Evolutionary conservation across 768 basidiomycete genomes (phyloP).

Genomic region (Trametes sanguinea): DNA sequence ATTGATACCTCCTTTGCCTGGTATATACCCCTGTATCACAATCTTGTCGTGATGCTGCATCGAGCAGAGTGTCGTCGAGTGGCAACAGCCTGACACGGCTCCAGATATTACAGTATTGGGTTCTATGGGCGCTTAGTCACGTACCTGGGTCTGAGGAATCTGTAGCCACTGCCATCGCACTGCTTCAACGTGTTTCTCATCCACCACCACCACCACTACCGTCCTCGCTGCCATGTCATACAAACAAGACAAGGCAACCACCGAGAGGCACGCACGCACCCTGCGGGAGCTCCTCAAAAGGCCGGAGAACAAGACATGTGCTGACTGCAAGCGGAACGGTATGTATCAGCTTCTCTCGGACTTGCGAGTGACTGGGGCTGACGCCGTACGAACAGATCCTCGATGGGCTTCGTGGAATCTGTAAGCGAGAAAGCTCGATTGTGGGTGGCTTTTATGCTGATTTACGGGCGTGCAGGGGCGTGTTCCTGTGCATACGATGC

Average conservation of each 20-base stretch:
- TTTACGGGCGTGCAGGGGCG: constrained; percentile 55
- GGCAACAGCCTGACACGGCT: no score
- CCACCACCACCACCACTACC: constrained; percentile 12
- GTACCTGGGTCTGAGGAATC: background rate
- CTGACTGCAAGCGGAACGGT: constrained; percentile 98
- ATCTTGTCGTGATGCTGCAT: no score
- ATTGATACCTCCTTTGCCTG: no score
- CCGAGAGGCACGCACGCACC: constrained; percentile 73
- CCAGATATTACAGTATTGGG: background rate
- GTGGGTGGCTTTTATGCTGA: background rate
- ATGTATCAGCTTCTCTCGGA: constrained; percentile 29
- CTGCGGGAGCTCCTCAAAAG: constrained; percentile 86
- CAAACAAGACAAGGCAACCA: constrained; percentile 81
- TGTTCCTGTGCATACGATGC: constrained; percentile 95
- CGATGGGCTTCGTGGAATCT: constrained; percentile 99
- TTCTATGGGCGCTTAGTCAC: constrained; percentile 2
- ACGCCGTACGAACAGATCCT: constrained; percentile 60
- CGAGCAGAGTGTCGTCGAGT: no score
- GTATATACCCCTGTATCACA: background rate
- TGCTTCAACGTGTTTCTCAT: constrained; percentile 24
- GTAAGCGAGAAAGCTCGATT: constrained; percentile 43
- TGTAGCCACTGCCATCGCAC: constrained; percentile 12
- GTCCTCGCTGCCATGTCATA: constrained; percentile 36
- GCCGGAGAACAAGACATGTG: constrained; percentile 92
- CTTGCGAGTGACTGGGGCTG: background rate